phyloP scores from a whole-genome alignment of 2,329 filamentous ascomycete species.

The Cladosporium velox region DNA sequence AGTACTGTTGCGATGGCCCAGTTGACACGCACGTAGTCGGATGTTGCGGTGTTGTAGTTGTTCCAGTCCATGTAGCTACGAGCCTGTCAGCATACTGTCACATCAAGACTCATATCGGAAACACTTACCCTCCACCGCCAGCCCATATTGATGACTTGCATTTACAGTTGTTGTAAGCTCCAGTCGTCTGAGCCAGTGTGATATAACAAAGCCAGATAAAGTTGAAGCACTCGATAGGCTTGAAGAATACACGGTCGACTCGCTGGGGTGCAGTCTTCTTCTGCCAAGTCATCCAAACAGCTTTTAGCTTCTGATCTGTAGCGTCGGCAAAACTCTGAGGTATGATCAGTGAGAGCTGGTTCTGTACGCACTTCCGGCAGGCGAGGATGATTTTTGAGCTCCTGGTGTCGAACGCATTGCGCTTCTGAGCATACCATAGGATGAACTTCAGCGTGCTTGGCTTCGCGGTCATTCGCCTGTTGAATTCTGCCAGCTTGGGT shows the following conservation, averaged over 20 bases:
- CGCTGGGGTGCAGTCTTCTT: conserved; percentile 14
- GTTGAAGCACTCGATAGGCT: conserved; percentile 41
- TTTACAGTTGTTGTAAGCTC: conserved; percentile 45
- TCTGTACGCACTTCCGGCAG: conserved; percentile 8
- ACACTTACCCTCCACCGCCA: conserved; percentile 25
- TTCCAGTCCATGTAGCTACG: conserved; percentile 45
- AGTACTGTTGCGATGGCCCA: conserved; percentile 40
- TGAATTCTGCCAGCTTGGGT: conserved; percentile 4
- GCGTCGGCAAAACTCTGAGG: neutral
- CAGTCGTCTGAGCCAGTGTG: conserved; percentile 46
- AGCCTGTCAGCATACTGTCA: neutral
- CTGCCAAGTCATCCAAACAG: neutral
- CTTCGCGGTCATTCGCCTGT: neutral
- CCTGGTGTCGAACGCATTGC: neutral
- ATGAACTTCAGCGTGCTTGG: neutral
- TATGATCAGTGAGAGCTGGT: neutral
- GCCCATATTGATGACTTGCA: conserved; percentile 45
- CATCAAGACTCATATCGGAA: neutral
- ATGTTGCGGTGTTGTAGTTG: conserved; percentile 37
- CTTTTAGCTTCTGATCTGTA: neutral
- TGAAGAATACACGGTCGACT: conserved; percentile 35
- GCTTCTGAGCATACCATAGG: conserved; percentile 1
- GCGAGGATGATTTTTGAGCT: neutral
- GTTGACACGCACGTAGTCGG: conserved; percentile 32
- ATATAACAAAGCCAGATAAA: conserved; percentile 43